Conservation (phyloP, 2,329 filamentous ascomycete genomes). For the Amylocarpus encephaloides region DNA sequence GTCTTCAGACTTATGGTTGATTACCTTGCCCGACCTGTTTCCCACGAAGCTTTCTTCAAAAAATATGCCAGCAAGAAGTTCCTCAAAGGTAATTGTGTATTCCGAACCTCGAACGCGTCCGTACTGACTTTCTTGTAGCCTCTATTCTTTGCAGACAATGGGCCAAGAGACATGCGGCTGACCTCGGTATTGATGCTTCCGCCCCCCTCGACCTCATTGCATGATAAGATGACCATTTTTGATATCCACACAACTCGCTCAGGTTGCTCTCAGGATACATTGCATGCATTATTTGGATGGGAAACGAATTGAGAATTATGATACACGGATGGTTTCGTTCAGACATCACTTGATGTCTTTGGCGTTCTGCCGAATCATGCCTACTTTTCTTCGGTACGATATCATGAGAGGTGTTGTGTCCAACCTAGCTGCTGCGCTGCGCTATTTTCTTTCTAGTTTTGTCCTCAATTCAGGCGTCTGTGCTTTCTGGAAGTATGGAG, state of each 20-base stretch:
- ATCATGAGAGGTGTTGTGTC: conserved; percentile 13
- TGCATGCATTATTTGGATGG: conserved; percentile 33
- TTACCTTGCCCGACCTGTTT: conserved; percentile 83
- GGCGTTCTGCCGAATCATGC: conserved; percentile 18
- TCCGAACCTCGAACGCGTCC: not conserved
- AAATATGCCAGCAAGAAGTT: conserved; percentile 99
- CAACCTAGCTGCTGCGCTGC: conserved; percentile 19
- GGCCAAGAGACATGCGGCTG: conserved; percentile 72
- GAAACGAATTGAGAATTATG: conserved; percentile 29
- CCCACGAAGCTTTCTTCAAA: conserved; percentile 98
- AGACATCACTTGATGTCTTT: conserved; percentile 16
- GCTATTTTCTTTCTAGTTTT: conserved; percentile 22
- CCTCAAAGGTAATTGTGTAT: conserved; percentile 70
- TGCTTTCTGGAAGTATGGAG: conserved; percentile 23
- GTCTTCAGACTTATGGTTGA: conserved; percentile 94
- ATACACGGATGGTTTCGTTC: conserved; percentile 26
- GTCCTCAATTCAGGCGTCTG: conserved; percentile 22
- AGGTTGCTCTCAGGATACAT: conserved; percentile 24
- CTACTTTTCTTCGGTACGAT: conserved; percentile 15
- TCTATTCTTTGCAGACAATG: conserved; percentile 88
- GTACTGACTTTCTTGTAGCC: conserved; percentile 46
- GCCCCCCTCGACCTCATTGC: conserved; percentile 26
- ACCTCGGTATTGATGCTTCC: conserved; percentile 44
- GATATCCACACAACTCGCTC: conserved; percentile 23
- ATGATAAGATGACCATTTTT: conserved; percentile 22